Evolutionary conservation across 352 stramenopile species (phyloP), one percentile per base, ranked within the genome.

Genomic region (Globisporangium emineosum): DNA sequence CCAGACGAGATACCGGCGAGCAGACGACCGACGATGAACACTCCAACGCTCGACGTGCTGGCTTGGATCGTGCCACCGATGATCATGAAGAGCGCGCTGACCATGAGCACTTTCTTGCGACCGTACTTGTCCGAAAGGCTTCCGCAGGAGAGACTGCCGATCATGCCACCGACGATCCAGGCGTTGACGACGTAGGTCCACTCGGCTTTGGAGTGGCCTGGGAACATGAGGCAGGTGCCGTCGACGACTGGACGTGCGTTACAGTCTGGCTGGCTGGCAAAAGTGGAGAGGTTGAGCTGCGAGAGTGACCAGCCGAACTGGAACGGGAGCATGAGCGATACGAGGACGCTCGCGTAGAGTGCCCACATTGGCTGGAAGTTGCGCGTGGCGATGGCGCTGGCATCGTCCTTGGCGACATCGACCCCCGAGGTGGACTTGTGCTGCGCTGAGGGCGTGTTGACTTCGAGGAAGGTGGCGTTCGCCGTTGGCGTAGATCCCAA

Each of bases 161-260:
- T n/a, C 71, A 85, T 85, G 8, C 71, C 81, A 9, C 78, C 79
- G 54, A 86, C 64, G 60, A 89, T 76, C 79, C 79, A 89, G 21
- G 69, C 69, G 63, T 87, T 86, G 45, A 71, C 70, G 42, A 68
- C 76, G 40, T 75, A 77, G 6, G 71, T 85, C 83, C 83, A 91
- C 42, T 90, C 60, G 5, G 64, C 64, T 8, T 72, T 66, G 0
- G 81, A 73, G 62, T 89, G 81, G 2, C 76, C 76, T 19, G 81
- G 74, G 59, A 90, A 89, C 68, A 88, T 79, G 29, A 88, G 60
- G 60, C 79, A 88, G n/a, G 69, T 79, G 43, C 69, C 76, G 13
- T 55, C 23, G 8, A 50, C 60, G 1, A 88, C 71, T 8, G 78
- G 80, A 19, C 67, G 72, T 1, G 72, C 77, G 35, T 76, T 56